Conservation (phyloP, 306 rosid genomes). For the Vigna angularis region DNA sequence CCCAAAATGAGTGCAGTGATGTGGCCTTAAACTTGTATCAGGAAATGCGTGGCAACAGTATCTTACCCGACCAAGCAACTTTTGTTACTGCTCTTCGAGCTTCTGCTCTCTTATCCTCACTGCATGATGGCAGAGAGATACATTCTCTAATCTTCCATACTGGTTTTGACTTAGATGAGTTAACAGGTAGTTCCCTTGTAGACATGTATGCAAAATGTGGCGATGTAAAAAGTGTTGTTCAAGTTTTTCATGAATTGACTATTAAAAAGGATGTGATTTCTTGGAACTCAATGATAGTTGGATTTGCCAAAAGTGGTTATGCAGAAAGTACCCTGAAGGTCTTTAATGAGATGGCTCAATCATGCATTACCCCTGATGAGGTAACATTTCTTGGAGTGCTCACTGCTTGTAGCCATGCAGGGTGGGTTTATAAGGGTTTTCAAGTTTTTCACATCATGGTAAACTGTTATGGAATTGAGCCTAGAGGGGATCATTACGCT, state of each 20-base stretch:
- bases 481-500: constrained; percentile 71
- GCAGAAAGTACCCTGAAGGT: constrained; percentile 62
- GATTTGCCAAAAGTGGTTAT: constrained; percentile 82
- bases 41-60: too few relatives aligned
- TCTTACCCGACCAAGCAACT: too few relatives aligned
- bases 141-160: too few relatives aligned
- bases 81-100: too few relatives aligned
- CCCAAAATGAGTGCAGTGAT: too few relatives aligned
- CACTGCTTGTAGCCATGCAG: constrained; percentile 87
- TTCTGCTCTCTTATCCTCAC: too few relatives aligned
- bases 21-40: too few relatives aligned
- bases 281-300: constrained; percentile 92
- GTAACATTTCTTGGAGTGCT: constrained; percentile 89
- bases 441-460: constrained; percentile 62
- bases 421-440: constrained; percentile 72
- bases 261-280: constrained; percentile 66
- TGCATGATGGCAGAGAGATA: too few relatives aligned
- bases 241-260: constrained; percentile 70
- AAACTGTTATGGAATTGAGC: constrained; percentile 54
- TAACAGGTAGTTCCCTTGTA: too few relatives aligned
- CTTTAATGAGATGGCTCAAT: constrained; percentile 65
- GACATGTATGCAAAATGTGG: too few relatives aligned
- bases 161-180: too few relatives aligned
- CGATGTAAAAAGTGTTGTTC: constrained; percentile 59
- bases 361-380: constrained; percentile 65